Evolutionary conservation across 108 stramenopile genomes (phyloP).

Genomic region (Stephanodiscus minutulus): DNA sequence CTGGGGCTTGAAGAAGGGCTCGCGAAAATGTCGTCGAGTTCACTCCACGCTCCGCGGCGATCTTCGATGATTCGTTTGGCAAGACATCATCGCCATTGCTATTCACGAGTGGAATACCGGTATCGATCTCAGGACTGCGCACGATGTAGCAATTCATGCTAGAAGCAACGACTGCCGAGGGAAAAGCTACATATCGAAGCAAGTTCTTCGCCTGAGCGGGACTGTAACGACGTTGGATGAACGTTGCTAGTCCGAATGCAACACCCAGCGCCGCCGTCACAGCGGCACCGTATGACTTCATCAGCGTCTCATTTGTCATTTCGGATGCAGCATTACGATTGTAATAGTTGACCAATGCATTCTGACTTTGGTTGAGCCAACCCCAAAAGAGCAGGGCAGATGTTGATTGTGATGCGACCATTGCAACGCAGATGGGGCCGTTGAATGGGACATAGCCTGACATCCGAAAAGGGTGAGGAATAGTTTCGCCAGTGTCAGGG

Average conservation of each 20-base stretch:
- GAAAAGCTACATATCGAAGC: slow-evolving; percentile 84
- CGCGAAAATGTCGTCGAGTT: slow-evolving; percentile 75
- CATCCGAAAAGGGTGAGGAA: slow-evolving; percentile 79
- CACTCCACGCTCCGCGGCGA: slow-evolving; percentile 78
- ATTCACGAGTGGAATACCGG: slow-evolving; percentile 74
- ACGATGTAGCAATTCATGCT: slow-evolving; percentile 91
- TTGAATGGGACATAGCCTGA: slow-evolving; percentile 80
- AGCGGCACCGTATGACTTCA: slow-evolving; percentile 80
- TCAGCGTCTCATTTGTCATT: slow-evolving; percentile 81
- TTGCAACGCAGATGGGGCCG: slow-evolving; percentile 65
- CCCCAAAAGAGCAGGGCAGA: slow-evolving; percentile 68
- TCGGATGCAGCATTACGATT: slow-evolving; percentile 85
- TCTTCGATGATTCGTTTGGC: slow-evolving; percentile 50
- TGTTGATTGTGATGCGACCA: slow-evolving; percentile 57
- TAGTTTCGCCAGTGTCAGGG: slow-evolving; percentile 89
- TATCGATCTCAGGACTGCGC: slow-evolving; percentile 80
- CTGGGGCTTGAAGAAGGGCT: slow-evolving; percentile 82
- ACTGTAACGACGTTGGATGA: slow-evolving; percentile 62
- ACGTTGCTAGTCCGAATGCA: slow-evolving; percentile 80
- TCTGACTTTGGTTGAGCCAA: slow-evolving; percentile 82
- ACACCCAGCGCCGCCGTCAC: slow-evolving; percentile 80
- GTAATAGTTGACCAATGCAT: slow-evolving; percentile 77
- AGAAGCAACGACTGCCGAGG: slow-evolving; percentile 79
- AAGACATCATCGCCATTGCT: slow-evolving; percentile 47
- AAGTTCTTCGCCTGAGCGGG: slow-evolving; percentile 63